Conservation (phyloP, 768 basidiomycete genomes). For the Termitomyces sp. region DNA sequence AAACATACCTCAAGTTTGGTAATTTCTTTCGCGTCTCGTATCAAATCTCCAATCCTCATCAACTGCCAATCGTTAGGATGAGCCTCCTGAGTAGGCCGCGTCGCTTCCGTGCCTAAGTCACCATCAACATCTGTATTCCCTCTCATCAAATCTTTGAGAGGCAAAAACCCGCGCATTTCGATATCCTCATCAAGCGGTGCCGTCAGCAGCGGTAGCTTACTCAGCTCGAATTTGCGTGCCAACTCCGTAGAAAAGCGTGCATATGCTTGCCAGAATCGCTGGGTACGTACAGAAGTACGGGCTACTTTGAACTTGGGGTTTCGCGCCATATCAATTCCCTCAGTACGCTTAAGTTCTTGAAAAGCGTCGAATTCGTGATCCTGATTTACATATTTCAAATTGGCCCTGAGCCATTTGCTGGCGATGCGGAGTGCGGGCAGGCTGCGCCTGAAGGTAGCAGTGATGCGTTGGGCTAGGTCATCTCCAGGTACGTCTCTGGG, state of each 20-base stretch:
- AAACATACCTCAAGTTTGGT: conserved; percentile 51
- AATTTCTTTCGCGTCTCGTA: conserved; percentile 62
- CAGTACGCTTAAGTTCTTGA: conserved; percentile 22
- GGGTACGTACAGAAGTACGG: conserved; percentile 31
- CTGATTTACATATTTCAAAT: conserved; percentile 60
- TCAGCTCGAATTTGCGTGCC: conserved; percentile 59
- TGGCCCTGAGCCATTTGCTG: conserved; percentile 83
- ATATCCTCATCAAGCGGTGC: conserved; percentile 83
- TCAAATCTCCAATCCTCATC: conserved; percentile 86
- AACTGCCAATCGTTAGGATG: conserved; percentile 95
- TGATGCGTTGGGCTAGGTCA: conserved; percentile 76
- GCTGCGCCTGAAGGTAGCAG: conserved; percentile 78
- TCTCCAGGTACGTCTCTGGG: conserved; percentile 47
- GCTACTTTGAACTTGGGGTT: conserved; percentile 25
- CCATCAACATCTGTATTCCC: conserved; percentile 20
- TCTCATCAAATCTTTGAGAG: conserved; percentile 59
- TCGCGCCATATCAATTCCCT: conserved; percentile 23
- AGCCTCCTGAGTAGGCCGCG: conserved; percentile 26
- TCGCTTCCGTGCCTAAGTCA: conserved; percentile 14
- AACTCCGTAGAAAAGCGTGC: conserved; percentile 60
- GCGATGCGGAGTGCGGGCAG: conserved; percentile 84
- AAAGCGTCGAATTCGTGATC: conserved; percentile 32
- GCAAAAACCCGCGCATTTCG: conserved; percentile 84
- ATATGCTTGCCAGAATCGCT: conserved; percentile 69
- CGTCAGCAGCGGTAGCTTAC: conserved; percentile 49